phyloP scores from a whole-genome alignment of 192 early-diverging fungal species.

The Linnemannia exigua region DNA sequence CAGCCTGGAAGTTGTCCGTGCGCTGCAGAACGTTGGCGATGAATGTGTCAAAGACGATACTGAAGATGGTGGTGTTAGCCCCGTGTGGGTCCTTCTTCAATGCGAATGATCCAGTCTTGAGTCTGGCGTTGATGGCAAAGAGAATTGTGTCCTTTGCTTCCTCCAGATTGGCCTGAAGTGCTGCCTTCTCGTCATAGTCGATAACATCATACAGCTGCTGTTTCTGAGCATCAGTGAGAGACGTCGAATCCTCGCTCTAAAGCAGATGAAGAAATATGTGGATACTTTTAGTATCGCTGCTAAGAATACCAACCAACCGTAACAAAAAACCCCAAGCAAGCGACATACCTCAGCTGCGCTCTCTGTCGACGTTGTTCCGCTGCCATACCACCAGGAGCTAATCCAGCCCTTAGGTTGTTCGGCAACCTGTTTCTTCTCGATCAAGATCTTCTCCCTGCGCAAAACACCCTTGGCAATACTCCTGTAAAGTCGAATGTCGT shows the following conservation, averaged over 20 bases:
- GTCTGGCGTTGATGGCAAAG: conserved; percentile 70
- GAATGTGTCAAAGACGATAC: conserved; percentile 76
- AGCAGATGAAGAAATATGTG: neutral
- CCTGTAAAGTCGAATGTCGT: conserved; percentile 92
- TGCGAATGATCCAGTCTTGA: conserved; percentile 86
- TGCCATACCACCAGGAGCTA: conserved; percentile 61
- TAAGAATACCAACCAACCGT: neutral
- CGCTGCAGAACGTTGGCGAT: conserved; percentile 69
- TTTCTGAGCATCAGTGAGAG: conserved; percentile 86
- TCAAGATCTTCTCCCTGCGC: conserved; percentile 78
- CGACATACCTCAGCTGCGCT: conserved; percentile 7
- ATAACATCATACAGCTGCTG: conserved; percentile 95
- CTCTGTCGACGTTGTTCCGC: neutral
- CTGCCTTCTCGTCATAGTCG: conserved; percentile 89
- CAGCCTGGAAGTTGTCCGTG: conserved; percentile 65
- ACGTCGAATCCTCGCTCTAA: conserved; percentile 53
- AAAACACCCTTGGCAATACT: conserved; percentile 80
- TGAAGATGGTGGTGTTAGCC: conserved; percentile 59
- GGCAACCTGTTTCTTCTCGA: conserved; percentile 59
- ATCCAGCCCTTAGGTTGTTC: conserved; percentile 66
- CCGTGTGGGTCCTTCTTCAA: conserved; percentile 72
- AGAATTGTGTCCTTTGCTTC: conserved; percentile 77
- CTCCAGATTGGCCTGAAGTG: conserved; percentile 66
- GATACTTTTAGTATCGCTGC: neutral
- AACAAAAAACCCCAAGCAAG: neutral